Evolutionary conservation across 2,329 filamentous ascomycete genomes (phyloP), one percentile per base, ranked within the genome.

Genomic region (Fusarium piperis): DNA sequence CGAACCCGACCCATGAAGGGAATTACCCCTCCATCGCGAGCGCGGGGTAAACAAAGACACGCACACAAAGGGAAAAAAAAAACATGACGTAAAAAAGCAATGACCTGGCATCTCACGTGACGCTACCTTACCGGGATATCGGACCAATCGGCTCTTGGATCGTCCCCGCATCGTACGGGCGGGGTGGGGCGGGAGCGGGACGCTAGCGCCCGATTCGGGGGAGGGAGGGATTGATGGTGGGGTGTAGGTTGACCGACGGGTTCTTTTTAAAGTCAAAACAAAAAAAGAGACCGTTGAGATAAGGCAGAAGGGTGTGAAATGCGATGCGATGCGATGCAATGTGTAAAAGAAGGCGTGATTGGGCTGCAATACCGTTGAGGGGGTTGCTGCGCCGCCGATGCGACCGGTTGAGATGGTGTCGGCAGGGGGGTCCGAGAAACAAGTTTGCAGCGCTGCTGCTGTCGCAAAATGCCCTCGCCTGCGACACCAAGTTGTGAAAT

Each of bases 51-150:
- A 60, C 39, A 63, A 59, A 33, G 68, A 59, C 26, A 55, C 55
- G 39, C 20, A 12, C 38, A 20, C 8, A 18, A 41, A 23, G n/a
- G n/a, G n/a, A 16, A 15, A 28, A 46, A 46, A 57, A 65, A 67
- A 59, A 52, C 15, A 73, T 75, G 73, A 75, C 65, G 71, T 74
- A 75, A 71, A 68, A 65, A 57, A 68, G 38, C 23, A 62, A 64
- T 15, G 55, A 51, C 44, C n/a, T 60, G 20, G 3, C 5, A 0
- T 18, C 41, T 70, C 66, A 72, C 70, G 68, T 75, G 73, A 70
- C 5, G 0, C 1, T 0, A 0, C 2, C 16, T 51, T 35, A 4
- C 20, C 6, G 13, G 15, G 3, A 4, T 35, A 2, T 8, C 3
- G 3, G 26, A 16, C 74, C 74, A 76, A 76, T 75, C 68, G 69